Percentiles rank a stretch among this genome's conserved stretches.
Conservation (phyloP, 441 rosid species). For the Gossypium gossypioides region DNA sequence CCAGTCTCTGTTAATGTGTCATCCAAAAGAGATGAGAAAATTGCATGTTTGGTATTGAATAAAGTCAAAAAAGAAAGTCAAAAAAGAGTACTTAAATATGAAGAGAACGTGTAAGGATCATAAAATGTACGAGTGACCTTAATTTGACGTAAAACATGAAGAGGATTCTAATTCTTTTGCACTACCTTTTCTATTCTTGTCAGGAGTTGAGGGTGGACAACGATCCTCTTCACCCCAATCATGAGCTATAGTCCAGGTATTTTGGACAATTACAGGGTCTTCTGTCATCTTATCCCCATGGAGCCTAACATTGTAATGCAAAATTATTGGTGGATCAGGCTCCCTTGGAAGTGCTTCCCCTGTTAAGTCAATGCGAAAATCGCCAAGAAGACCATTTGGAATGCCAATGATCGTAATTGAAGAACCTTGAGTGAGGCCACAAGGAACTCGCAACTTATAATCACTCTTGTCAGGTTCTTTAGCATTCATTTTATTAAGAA, state of each 20-base stretch:
- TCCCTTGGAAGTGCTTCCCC: slow-evolving; percentile 95
- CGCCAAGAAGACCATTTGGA: slow-evolving; percentile 80
- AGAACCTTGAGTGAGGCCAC: slow-evolving; percentile 91
- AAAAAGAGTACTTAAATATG: no score
- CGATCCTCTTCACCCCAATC: slow-evolving; percentile 98
- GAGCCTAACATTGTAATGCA: slow-evolving; percentile 92
- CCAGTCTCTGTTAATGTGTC: neutral
- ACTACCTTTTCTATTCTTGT: slow-evolving; percentile 63
- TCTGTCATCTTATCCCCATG: slow-evolving; percentile 89
- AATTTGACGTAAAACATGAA: slow-evolving; percentile 14
- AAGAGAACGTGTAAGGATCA: neutral
- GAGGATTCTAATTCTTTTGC: neutral
- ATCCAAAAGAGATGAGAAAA: neutral
- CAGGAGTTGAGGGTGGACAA: slow-evolving; percentile 72
- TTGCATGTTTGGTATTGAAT: neutral
- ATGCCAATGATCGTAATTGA: slow-evolving; percentile 78
- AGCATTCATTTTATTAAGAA: slow-evolving; percentile 70
- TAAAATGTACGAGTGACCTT: neutral
- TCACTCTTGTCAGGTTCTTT: slow-evolving; percentile 36
- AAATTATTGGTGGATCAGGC: slow-evolving; percentile 88
- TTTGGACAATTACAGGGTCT: slow-evolving; percentile 92
- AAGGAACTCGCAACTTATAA: slow-evolving; percentile 56
- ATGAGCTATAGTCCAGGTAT: slow-evolving; percentile 81
- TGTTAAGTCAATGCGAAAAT: slow-evolving; percentile 68
- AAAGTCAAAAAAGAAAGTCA: no score